Conservation (phyloP, 2,329 filamentous ascomycete genomes). For the Fusarium miscanthi region DNA sequence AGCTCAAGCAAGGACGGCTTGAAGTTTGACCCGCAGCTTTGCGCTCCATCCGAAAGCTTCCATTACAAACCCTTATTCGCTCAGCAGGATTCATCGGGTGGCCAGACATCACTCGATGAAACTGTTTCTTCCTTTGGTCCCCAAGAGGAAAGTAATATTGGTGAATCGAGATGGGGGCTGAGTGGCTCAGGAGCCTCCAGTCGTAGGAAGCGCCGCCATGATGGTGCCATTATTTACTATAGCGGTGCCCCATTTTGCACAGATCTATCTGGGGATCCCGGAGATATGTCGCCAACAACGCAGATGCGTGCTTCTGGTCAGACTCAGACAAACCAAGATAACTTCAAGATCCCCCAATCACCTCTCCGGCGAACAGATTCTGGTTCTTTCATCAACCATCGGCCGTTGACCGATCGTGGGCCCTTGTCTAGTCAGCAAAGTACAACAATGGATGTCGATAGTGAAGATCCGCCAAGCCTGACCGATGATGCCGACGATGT, state of each 20-base stretch:
- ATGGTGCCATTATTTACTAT: conserved; percentile 87
- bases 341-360: conserved; percentile 37
- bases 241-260: conserved; percentile 83
- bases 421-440: conserved; percentile 20
- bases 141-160: conserved; percentile 61
- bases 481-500: conserved; percentile 51
- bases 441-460: conserved; percentile 47
- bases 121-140: conserved; percentile 61
- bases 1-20: conserved; percentile 53
- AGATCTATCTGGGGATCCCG: conserved; percentile 77
- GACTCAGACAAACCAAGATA: conserved; percentile 44
- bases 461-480: conserved; percentile 45
- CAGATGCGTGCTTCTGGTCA: conserved; percentile 61
- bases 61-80: conserved; percentile 74
- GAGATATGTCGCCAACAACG: conserved; percentile 59
- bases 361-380: conserved; percentile 57
- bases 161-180: conserved; percentile 59
- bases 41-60: conserved; percentile 60
- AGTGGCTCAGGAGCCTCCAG: conserved; percentile 61
- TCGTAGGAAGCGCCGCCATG: conserved; percentile 66
- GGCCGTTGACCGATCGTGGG: conserved; percentile 60
- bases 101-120: conserved; percentile 60
- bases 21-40: conserved; percentile 54
- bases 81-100: conserved; percentile 60
- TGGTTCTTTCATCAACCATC: conserved; percentile 61